phyloP scores from a whole-genome alignment of 176 grass and related monocot species.

The Otatea glauca region DNA sequence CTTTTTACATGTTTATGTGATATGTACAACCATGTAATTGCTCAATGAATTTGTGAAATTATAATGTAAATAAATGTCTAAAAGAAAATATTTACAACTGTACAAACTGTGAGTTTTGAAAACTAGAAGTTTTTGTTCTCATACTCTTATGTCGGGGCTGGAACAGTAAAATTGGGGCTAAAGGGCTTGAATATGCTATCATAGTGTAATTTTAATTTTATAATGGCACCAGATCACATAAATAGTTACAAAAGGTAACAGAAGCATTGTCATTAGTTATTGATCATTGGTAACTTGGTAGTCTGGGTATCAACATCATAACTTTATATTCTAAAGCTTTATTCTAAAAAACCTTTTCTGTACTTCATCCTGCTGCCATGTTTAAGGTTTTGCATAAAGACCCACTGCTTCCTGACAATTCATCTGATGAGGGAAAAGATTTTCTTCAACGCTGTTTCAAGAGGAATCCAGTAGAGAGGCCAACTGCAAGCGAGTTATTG shows the following conservation, averaged over 20 bases:
- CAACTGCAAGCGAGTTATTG: conserved; percentile 68
- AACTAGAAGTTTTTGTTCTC: conserved; percentile 13
- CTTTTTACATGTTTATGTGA: not conserved
- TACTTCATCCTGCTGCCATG: conserved; percentile 77
- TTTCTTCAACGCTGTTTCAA: conserved; percentile 84
- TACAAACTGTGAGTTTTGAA: conserved; percentile 20
- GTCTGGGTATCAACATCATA: conserved; percentile 5
- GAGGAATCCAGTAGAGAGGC: conserved; percentile 81
- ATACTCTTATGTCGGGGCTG: not conserved
- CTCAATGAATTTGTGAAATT: conserved; percentile 26
- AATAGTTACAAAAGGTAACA: conserved; percentile 22
- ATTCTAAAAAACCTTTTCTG: conserved; percentile 23
- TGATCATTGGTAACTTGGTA: not conserved
- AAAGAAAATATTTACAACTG: not conserved
- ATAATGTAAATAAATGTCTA: conserved; percentile 34
- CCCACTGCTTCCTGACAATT: conserved; percentile 67
- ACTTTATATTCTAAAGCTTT: conserved; percentile 8
- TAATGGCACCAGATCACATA: not conserved
- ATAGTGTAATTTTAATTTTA: conserved; percentile 29
- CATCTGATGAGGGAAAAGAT: conserved; percentile 76
- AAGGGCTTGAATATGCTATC: conserved; percentile 3
- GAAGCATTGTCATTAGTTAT: conserved; percentile 2
- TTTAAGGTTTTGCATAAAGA: conserved; percentile 90
- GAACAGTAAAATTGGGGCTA: conserved; percentile 14
- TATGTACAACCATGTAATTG: not conserved